phyloP scores from a whole-genome alignment of 768 basidiomycete genomes.

The Boletus pseudo-olivaceus region DNA sequence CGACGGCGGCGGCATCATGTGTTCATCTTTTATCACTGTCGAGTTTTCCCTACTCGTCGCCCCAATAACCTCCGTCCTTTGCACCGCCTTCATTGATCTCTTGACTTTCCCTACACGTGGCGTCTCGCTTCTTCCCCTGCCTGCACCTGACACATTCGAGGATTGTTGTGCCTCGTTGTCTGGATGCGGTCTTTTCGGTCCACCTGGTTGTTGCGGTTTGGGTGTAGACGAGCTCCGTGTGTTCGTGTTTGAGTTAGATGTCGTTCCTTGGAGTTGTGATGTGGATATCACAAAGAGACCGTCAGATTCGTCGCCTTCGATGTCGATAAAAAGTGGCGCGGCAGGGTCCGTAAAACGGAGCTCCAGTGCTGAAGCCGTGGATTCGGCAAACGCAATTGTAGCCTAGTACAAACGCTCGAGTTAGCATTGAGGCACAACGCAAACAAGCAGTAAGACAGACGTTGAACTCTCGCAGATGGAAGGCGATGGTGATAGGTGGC shows the following conservation, averaged over 20 bases:
- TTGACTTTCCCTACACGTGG: conserved; percentile 45
- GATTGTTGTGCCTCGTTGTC: conserved; percentile 28
- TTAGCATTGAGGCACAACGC: not conserved
- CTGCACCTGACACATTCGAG: conserved; percentile 23
- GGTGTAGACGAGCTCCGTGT: conserved; percentile 18
- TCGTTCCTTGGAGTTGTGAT: conserved; percentile 48
- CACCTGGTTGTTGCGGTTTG: conserved; percentile 4
- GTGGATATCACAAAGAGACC: conserved; percentile 78
- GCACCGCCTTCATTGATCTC: conserved; percentile 37
- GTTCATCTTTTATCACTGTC: conserved; percentile 17
- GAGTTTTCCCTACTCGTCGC: conserved; percentile 13
- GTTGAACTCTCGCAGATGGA: conserved; percentile 82
- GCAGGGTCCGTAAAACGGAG: conserved; percentile 74
- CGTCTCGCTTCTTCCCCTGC: conserved; percentile 29
- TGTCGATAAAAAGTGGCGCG: conserved; percentile 71
- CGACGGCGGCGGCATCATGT: conserved; percentile 41
- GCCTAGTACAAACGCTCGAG: conserved; percentile 46
- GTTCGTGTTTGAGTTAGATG: conserved; percentile 15
- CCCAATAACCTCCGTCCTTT: conserved; percentile 24
- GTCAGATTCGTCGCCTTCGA: conserved; percentile 64
- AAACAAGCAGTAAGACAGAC: conserved; percentile 36
- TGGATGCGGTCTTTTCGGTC: conserved; percentile 20
- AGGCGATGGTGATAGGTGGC: conserved; percentile 65
- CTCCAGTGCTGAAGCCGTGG: conserved; percentile 59
- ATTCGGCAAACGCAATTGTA: conserved; percentile 75